Conservation (phyloP, 352 stramenopile genomes). For the Peronosclerospora sorghi region DNA sequence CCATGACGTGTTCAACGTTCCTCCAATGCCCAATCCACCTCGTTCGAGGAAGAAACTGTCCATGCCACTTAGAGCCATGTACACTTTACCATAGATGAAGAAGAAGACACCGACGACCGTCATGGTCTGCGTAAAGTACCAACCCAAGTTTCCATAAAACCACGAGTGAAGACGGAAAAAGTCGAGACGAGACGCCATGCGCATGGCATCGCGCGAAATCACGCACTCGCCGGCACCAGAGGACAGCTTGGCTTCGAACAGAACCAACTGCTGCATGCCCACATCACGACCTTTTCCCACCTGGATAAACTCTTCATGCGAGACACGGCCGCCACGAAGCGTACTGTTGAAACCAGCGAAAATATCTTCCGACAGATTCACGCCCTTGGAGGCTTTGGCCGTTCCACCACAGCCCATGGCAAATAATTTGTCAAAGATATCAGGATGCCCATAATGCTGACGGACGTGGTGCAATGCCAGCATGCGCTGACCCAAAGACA, state of each 20-base stretch:
- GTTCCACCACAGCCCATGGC: constrained; percentile 73
- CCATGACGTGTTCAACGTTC: constrained; percentile 93
- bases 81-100: constrained; percentile 96
- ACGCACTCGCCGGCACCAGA: constrained; percentile 96
- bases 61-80: constrained; percentile 91
- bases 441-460: constrained; percentile 81
- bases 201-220: constrained; percentile 92
- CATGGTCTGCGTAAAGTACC: constrained; percentile 97
- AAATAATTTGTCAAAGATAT: constrained; percentile 85
- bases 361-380: constrained; percentile 87
- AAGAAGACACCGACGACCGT: constrained; percentile 97
- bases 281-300: constrained; percentile 97
- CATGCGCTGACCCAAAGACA: constrained; percentile 78
- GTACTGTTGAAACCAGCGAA: constrained; percentile 82
- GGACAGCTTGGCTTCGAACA: constrained; percentile 97
- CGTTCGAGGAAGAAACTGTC: constrained; percentile 87
- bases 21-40: constrained; percentile 89
- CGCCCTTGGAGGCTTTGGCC: constrained; percentile 73
- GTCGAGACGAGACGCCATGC: constrained; percentile 92
- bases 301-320: constrained; percentile 81
- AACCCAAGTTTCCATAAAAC: constrained; percentile 98
- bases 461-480: constrained; percentile 64
- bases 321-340: constrained; percentile 61
- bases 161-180: constrained; percentile 96
- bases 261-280: constrained; percentile 96